These are phyloP conservation scores for Neocallimastix lanati DNA, from an alignment of 192 early-diverging fungal species.

Conservation along the genomic window DNA sequence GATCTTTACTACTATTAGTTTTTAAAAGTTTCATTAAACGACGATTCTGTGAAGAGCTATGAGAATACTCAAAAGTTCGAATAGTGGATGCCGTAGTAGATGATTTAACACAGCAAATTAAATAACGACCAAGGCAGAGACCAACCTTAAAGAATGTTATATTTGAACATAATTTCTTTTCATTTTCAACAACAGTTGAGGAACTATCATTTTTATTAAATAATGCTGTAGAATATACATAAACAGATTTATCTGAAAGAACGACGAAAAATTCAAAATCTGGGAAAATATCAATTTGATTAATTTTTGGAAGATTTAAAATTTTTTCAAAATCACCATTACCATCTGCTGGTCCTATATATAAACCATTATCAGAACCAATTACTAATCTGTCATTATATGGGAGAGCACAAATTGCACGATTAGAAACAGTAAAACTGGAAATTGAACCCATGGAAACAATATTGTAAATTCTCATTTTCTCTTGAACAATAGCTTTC, in stretches of 20 bases:
- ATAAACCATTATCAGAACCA: conserved; percentile 75
- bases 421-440: conserved; percentile 25
- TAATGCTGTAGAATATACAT: neutral
- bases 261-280: conserved; percentile 66
- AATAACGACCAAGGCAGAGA: conserved; percentile 27
- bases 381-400: conserved; percentile 47
- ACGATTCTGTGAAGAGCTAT: neutral
- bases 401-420: conserved; percentile 32
- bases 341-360: conserved; percentile 36
- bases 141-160: conserved; percentile 61
- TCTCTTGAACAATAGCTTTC: conserved; percentile 16
- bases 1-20: neutral
- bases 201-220: neutral
- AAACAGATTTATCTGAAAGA: conserved; percentile 41
- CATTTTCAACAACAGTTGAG: neutral
- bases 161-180: conserved; percentile 29
- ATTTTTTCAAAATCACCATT: conserved; percentile 11
- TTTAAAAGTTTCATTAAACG: neutral
- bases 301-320: conserved; percentile 54
- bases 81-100: conserved; percentile 41
- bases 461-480: conserved; percentile 29
- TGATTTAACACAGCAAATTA: conserved; percentile 53
- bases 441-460: conserved; percentile 24
- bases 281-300: conserved; percentile 72
- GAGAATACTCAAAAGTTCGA: neutral